Base-by-base conservation (phyloP, 352 stramenopile genomes). In the Phytopythium cucurbitacearum region DNA sequence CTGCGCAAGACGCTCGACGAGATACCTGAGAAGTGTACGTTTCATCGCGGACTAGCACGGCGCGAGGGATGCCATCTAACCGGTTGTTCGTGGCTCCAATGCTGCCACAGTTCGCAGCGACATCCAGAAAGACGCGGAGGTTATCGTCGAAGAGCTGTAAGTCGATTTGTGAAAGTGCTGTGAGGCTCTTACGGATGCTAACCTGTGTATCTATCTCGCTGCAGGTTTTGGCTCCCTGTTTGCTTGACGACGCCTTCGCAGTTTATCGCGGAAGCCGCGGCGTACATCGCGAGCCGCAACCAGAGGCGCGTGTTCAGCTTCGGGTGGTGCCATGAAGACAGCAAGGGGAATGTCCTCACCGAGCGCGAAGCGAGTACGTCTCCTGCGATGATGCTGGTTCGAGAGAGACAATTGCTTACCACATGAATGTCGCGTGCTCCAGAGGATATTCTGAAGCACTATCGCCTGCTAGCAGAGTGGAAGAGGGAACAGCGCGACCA, bases 231-330 rank as follows among this genome's bases (percentile, higher is more conserved):
- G 60, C 53, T 89, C 11, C 76, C 82, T 34, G 46, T 81, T 10
- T 93, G 80, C 44, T 56, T 88, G 48, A 67, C 71, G 40, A 72
- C 71, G 8, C 69, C 70, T 11, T 71, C 82, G 7, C 59, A 71
- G 12, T 71, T 87, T 48, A 62, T 93, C 28, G 82, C 80, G 0
- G 82, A 93, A 49, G 76, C 78, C n/a, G 77, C 82, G 48, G 77
- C 71, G 36, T 93, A 85, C 53, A 91, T 93, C 48, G 71, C 76
- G 33, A 89, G 71, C 16, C 76, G 79, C 48, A 83, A 91, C 61
- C 75, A 80, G 37, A 75, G 82, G 46, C 77, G 82, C 39, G 72
- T 86, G n/a, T 93, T 89, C 48, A 85, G 74, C 51, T 91, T 91
- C 43, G 81, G 80, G 34, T 93, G 82, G 82, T 93, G 82, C 41